A percentile compares a stretch with the other conserved stretches of the same genome.
Evolutionary conservation across 805 yeast species (phyloP).

Genomic region (Wickerhamia fluorescens): DNA sequence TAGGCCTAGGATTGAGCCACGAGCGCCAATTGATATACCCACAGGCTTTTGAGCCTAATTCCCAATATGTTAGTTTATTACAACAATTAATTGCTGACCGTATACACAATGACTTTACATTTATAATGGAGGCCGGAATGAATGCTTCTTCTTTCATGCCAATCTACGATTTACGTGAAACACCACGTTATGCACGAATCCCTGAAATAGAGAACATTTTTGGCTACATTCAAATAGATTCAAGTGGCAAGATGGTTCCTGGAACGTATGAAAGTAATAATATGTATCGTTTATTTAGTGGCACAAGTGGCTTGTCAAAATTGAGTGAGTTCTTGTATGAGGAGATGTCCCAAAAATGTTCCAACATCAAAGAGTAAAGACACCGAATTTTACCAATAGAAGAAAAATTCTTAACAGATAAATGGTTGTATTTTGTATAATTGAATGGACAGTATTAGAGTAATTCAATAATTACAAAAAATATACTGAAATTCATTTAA

Average conservation of each 20-base stretch:
- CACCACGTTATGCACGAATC: conserved; percentile 57
- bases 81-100: conserved; percentile 17
- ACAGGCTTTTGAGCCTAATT: conserved; percentile 17
- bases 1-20: conserved; percentile 5
- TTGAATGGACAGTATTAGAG: too few relatives aligned
- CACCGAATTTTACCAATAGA: too few relatives aligned
- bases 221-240: conserved; percentile 61
- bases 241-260: conserved; percentile 45
- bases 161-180: conserved; percentile 60
- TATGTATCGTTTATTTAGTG: conserved; percentile 47
- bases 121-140: conserved; percentile 48
- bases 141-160: conserved; percentile 55
- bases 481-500: too few relatives aligned
- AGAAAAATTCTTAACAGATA: too few relatives aligned
- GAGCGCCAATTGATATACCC: conserved; percentile 11
- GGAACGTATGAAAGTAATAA: conserved; percentile 51
- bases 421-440: too few relatives aligned
- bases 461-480: too few relatives aligned
- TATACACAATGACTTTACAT: conserved; percentile 42
- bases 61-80: conserved; percentile 20
- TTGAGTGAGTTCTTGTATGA: conserved; percentile 47
- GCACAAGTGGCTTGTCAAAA: conserved; percentile 41
- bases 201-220: conserved; percentile 66
- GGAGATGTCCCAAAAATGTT: conserved; percentile 16
- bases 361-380: conserved; percentile 1